phyloP scores from a whole-genome alignment of 1,284 basidiomycete genomes.

The Trichosporon ovoides region DNA sequence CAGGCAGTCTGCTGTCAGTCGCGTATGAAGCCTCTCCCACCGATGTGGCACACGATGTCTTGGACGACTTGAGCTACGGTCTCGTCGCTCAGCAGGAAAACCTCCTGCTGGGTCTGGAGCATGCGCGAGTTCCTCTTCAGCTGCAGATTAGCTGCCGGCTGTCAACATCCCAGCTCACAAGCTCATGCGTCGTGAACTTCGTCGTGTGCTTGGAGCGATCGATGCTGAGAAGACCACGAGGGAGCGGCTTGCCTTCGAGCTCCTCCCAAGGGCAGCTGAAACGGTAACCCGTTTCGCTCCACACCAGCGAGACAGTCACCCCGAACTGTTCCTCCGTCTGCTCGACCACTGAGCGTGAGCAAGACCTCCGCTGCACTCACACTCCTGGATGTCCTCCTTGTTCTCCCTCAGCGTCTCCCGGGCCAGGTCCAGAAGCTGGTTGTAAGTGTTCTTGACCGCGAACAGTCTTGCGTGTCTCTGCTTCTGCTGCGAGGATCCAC shows the following conservation, averaged over 20 bases:
- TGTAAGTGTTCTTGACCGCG: slow-evolving; percentile 74
- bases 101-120: slow-evolving; percentile 37
- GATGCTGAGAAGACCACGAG: slow-evolving; percentile 10
- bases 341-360: not conserved
- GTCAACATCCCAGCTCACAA: slow-evolving; percentile 54
- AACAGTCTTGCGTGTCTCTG: slow-evolving; percentile 65
- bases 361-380: slow-evolving; percentile 4
- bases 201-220: slow-evolving; percentile 20
- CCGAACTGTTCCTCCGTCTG: slow-evolving; percentile 5
- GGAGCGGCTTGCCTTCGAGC: slow-evolving; percentile 4
- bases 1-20: slow-evolving; percentile 53
- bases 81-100: slow-evolving; percentile 73
- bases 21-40: slow-evolving; percentile 30
- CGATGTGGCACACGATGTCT: slow-evolving; percentile 61
- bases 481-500: slow-evolving; percentile 7
- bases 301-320: slow-evolving; percentile 9
- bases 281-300: slow-evolving; percentile 13
- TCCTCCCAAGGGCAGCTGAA: slow-evolving; percentile 7
- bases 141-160: slow-evolving; percentile 12
- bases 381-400: slow-evolving; percentile 62
- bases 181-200: slow-evolving; percentile 68
- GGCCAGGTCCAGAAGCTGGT: slow-evolving; percentile 82
- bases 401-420: slow-evolving; percentile 89
- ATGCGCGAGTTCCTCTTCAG: slow-evolving; percentile 33
- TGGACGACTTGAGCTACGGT: slow-evolving; percentile 66